Evolutionary conservation across 164 flowering plant genomes (phyloP), one percentile per base, ranked within the genome.

Genomic region (Euptelea pleiosperma): DNA sequence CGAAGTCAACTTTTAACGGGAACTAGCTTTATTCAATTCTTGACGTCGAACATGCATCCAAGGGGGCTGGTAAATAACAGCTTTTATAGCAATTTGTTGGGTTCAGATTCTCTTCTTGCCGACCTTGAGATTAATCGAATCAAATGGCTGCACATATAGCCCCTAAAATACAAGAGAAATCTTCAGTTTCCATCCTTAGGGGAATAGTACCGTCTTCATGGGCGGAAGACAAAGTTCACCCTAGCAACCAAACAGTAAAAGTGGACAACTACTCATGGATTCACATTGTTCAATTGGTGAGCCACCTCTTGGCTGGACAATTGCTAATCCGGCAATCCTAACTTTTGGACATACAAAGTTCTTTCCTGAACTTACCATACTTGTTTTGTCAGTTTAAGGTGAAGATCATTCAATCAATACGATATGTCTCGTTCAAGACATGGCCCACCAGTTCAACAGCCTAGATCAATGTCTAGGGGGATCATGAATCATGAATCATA

Each of bases 121-220:
- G 15, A 18, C 26, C 14, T 6, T 66, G 33, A n/a, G 24, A 31
- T 9, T 54, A 28, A 21, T 58, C 19, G 5, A 52, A 44, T 73
- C 69, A 79, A 39, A 78, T 83, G n/a, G 81, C 69, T 19, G 82
- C 79, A 77, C 86, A 81, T 54, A 81, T 56, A 21, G 78, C 77
- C 40, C 86, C 86, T 76, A 77, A 34, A 64, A 68, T 18, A 25
- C 42, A 52, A 48, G 16, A 16, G 21, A 30, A 16, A 30, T 12
- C 9, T 31, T 55, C 57, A 56, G 58, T 43, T 3, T 12, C 35
- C 47, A 14, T 49, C 25, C 28, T 47, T 15, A 6, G 9, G 11
- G 15, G 29, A 57, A 5, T 3, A 16, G 4, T 42, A 22, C 14
- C 28, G 22, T 11, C 15, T 18, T 6, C 6, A n/a, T 6, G 22